These are phyloP conservation scores for Circinella minor DNA, from an alignment of 371 early-diverging fungal species.

Conservation along the genomic window DNA sequence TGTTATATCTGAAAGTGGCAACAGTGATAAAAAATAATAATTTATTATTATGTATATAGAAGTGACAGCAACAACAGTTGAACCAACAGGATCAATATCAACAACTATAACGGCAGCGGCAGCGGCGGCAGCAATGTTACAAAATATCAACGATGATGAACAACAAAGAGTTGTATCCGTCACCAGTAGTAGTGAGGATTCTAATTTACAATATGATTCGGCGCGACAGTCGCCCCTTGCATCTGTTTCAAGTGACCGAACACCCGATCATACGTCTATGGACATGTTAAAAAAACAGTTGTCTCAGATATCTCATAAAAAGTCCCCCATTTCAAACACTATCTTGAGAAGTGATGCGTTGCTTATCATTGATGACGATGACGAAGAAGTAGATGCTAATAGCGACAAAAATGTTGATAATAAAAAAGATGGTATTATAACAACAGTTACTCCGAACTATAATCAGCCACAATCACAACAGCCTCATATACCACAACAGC, in stretches of 20 bases:
- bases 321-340: neutral
- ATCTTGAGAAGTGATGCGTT: neutral
- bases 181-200: conserved; percentile 19
- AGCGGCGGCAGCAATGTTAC: neutral
- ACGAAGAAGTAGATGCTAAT: neutral
- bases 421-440: too few relatives aligned
- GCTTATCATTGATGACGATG: neutral
- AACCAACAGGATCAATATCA: neutral
- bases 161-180: conserved; percentile 8
- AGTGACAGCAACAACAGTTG: too few relatives aligned
- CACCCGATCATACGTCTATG: neutral
- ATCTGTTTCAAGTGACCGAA: conserved; percentile 14
- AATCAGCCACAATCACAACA: neutral
- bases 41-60: too few relatives aligned
- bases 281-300: conserved; percentile 4
- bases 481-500: neutral
- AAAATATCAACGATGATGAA: neutral
- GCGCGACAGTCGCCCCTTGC: conserved; percentile 21
- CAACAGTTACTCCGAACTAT: neutral
- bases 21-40: too few relatives aligned
- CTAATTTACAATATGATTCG: conserved; percentile 19
- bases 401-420: neutral
- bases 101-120: neutral
- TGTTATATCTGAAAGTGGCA: too few relatives aligned
- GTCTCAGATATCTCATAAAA: neutral